phyloP scores from a whole-genome alignment of 129 eudicot species.

The Pulicaria dysenterica region DNA sequence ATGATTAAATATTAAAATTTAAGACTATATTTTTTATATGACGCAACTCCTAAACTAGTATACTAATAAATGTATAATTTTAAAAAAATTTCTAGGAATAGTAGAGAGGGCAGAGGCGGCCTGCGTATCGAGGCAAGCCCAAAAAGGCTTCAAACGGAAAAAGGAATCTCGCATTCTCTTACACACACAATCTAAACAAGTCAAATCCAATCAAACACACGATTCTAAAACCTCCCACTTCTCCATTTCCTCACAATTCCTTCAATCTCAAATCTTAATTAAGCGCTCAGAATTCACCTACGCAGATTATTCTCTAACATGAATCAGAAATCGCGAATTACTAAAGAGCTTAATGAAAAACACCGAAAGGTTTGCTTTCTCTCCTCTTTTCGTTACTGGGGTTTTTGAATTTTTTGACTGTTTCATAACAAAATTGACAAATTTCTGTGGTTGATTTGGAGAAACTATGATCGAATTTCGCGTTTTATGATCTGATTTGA shows the following conservation, averaged over 20 bases:
- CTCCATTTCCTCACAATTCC: background rate
- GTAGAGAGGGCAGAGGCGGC: slow-evolving; percentile 25
- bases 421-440: slow-evolving; percentile 11
- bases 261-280: slow-evolving; percentile 9
- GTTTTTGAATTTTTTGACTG: background rate
- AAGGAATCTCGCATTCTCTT: slow-evolving; percentile 16
- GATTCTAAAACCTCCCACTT: slow-evolving; percentile 4
- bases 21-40: too few species aligned
- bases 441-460: background rate
- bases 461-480: slow-evolving; percentile 12
- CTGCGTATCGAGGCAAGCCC: slow-evolving; percentile 31
- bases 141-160: slow-evolving; percentile 19
- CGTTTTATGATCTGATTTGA: background rate
- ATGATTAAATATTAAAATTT: too few species aligned
- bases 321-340: slow-evolving; percentile 56
- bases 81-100: background rate
- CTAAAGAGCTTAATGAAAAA: slow-evolving; percentile 63
- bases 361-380: slow-evolving; percentile 54
- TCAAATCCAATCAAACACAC: slow-evolving; percentile 25
- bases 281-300: background rate
- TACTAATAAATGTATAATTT: too few species aligned
- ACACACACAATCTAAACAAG: background rate
- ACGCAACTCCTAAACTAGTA: too few species aligned
- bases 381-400: background rate
- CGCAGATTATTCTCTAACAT: slow-evolving; percentile 19